These are phyloP conservation scores for Bathelium albidoporum DNA, from an alignment of 495 filamentous ascomycete genomes.

Conservation along the genomic window DNA sequence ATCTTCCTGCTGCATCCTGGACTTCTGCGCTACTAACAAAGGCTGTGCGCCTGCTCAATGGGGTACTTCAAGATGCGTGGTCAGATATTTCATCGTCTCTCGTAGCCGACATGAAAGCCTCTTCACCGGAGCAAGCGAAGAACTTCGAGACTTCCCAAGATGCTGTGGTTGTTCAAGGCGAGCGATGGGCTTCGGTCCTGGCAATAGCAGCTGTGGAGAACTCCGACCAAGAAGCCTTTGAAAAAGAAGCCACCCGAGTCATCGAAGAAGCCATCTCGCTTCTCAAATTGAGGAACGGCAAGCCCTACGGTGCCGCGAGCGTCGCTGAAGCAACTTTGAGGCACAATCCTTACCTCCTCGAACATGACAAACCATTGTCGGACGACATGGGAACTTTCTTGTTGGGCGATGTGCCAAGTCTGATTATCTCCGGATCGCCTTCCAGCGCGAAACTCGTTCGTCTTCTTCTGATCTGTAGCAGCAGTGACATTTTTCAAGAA, in stretches of 20 bases:
- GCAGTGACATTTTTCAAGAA: constrained; percentile 15
- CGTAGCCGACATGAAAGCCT: constrained; percentile 52
- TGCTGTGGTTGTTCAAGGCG: constrained; percentile 46
- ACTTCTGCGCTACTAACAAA: constrained; percentile 33
- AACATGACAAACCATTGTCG: constrained; percentile 17
- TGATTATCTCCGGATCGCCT: constrained; percentile 40
- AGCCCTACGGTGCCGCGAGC: constrained; percentile 69
- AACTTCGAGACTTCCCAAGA: constrained; percentile 62
- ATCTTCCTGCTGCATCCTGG: constrained; percentile 31
- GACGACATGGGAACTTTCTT: constrained; percentile 35
- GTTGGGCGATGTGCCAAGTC: constrained; percentile 37
- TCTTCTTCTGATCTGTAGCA: constrained; percentile 12
- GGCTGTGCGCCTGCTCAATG: constrained; percentile 33
- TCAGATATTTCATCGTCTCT: constrained; percentile 42
- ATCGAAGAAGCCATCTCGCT: constrained; percentile 42
- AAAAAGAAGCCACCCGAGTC: constrained; percentile 21
- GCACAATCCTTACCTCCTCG: neutral
- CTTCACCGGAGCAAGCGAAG: constrained; percentile 67
- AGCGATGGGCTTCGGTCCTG: constrained; percentile 50
- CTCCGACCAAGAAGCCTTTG: neutral
- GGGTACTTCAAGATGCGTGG: constrained; percentile 35
- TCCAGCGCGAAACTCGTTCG: constrained; percentile 35
- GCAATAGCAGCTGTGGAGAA: constrained; percentile 9
- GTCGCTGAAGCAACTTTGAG: constrained; percentile 36
- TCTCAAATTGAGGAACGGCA: constrained; percentile 55